Base-by-base conservation (phyloP, 2,329 filamentous ascomycete species). In the Epichloe coenophiala region DNA sequence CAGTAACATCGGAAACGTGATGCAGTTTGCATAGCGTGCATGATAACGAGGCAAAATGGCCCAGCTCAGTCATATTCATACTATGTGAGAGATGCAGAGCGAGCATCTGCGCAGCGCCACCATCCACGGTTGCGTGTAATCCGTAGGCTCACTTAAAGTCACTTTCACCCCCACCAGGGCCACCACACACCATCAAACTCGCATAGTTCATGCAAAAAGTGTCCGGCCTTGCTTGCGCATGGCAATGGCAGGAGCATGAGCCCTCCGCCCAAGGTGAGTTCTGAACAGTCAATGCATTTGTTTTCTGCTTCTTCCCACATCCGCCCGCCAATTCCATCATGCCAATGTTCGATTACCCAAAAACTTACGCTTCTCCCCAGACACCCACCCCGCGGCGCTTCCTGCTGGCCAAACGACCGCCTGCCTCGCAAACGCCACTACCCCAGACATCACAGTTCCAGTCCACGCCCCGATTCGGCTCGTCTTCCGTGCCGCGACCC, bases 331-430 rank as follows among this genome's bases (percentile, higher is more conserved):
- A 6, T 38, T n/a, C 36, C 12, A n/a, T n/a, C n/a, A 35, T 9
- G 27, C 27, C 27, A 27, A 8, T 27, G 27, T 27, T 27, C 7
- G 2, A 8, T 8, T 8, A 27, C n/a, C 27, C 27, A 27, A 27
- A 27, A 27, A 3, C 27, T 27, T 1, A 8, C 2, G 27, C 27
- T 27, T 1, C 3, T 27, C 27, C 27, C 27, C 27, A 71, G 68
- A 71, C 69, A 36, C 65, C 68, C 4, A 62, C 65, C 6, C 66
- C 68, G 19, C 62, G 67, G 53, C 63, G 66, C 5, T 71, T 71
- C 51, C 58, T 70, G 49, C 59, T 66, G 6, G 58, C 65, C 2
- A 68, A 65, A 33, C 58, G 60, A 13, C 58, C 63, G n/a, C 60
- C 62, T 47, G 54, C 59, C 5, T 64, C 64, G 27, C 63, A 66